Base-by-base conservation (phyloP, 2,329 filamentous ascomycete genomes). In the Dactylellina sp. region DNA sequence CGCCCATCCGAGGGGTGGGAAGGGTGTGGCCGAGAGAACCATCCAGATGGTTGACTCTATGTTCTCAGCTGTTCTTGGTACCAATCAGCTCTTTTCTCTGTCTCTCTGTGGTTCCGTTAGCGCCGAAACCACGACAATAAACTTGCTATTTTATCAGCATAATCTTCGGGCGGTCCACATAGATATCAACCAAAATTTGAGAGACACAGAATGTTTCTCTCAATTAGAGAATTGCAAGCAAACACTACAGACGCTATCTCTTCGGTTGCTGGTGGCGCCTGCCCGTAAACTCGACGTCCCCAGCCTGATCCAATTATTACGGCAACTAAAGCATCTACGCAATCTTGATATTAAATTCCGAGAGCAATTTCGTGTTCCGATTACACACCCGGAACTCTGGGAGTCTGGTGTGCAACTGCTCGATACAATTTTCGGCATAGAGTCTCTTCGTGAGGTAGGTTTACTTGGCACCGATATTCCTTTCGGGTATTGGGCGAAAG, bases 381-480 rank as follows among this genome's bases (percentile, higher is more conserved):
- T 32, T 2, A 16, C 11, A 6, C 18, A 53, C 14, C 66, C 53
- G 24, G 11, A 11, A 11, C 24, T 20, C 0, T 64, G 52, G 52
- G 6, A 40, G 1, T 1, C 25, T 9, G 66, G 52, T 5, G 5
- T 59, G 14, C 7, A 53, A 14, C 37, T 71, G 1, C 35, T 71
- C 1, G 66, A 71, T 35, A 47, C 35, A 0, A 71, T 71, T 25
- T 71, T 71, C 9, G 22, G 37, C 6, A 57, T 71, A 9, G 25
- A 53, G n/a, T 40, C 28, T 1, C 59, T 71, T 5, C 42, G 53
- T 3, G 52, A 71, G 16, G 20, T 71, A 7, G 44, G 24, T 14
- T 25, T 71, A 11, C 44, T 44, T n/a, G 59, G 66, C 14, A 71
- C 42, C 5, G 52, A 64, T 7, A 63, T 71, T 7, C 66, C 66